phyloP scores from a whole-genome alignment of 2,329 filamentous ascomycete species.

The Colletotrichum tropicale region DNA sequence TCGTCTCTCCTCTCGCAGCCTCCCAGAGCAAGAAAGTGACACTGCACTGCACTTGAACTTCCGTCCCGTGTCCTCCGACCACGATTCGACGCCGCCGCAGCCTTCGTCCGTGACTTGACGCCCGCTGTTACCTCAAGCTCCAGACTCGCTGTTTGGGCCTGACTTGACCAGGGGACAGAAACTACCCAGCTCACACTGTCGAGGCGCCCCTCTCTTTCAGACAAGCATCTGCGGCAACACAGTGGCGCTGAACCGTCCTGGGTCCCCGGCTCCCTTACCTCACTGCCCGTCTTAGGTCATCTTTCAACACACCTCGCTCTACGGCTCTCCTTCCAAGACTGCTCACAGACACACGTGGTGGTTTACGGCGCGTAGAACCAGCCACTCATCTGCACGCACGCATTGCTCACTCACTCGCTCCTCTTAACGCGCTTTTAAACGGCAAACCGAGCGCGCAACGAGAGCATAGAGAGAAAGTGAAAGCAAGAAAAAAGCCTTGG shows the following conservation, averaged over 20 bases:
- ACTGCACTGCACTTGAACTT: not conserved
- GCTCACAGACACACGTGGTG: not conserved
- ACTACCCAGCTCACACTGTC: not conserved
- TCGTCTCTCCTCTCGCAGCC: not conserved
- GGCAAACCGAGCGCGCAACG: not conserved
- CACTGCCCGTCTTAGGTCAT: constrained; percentile 2
- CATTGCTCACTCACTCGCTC: not conserved
- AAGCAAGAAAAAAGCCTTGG: not conserved
- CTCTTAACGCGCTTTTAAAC: not conserved
- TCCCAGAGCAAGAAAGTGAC: not conserved
- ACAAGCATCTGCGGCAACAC: constrained; percentile 10
- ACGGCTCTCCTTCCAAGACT: not conserved
- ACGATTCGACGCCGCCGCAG: not conserved
- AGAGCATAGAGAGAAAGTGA: not conserved
- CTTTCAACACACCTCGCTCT: not conserved
- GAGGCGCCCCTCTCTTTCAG: not conserved
- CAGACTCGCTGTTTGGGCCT: not conserved
- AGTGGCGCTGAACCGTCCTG: not conserved
- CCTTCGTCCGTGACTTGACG: not conserved
- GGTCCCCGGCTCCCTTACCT: not conserved
- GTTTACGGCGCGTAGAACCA: not conserved
- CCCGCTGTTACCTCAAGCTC: not conserved
- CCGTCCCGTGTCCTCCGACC: not conserved
- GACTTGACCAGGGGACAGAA: not conserved
- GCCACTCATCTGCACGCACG: not conserved